phyloP scores from a whole-genome alignment of 129 eudicot species.

The Tanacetum coccineum region DNA sequence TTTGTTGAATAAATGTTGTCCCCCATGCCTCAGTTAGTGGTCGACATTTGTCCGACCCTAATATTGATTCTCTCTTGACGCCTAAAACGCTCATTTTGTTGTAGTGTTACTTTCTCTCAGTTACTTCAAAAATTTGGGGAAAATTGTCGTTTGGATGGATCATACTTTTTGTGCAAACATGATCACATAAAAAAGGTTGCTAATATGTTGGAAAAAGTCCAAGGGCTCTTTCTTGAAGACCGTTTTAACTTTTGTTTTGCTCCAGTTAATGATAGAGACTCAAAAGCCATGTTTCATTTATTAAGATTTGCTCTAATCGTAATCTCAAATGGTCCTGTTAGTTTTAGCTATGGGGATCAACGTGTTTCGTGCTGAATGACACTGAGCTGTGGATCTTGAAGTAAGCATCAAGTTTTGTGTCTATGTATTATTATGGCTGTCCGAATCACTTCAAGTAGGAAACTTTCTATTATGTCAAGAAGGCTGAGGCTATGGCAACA shows the following conservation, averaged over 20 bases:
- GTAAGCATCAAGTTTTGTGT: conserved; percentile 91
- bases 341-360: conserved; percentile 92
- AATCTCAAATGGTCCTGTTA: conserved; percentile 66
- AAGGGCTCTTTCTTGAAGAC: conserved; percentile 77
- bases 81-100: no score
- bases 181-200: conserved; percentile 72
- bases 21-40: no score
- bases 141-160: conserved; percentile 77
- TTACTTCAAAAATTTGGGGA: conserved; percentile 65
- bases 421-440: conserved; percentile 94
- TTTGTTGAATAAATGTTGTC: no score
- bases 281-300: conserved; percentile 98
- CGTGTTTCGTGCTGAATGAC: conserved; percentile 72
- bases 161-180: conserved; percentile 72
- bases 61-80: no score
- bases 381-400: conserved; percentile 93
- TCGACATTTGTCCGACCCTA: no score
- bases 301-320: conserved; percentile 75
- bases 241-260: conserved; percentile 96
- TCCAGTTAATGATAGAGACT: conserved; percentile 89
- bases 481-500: conserved; percentile 85
- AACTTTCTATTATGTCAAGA: conserved; percentile 64
- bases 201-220: conserved; percentile 85
- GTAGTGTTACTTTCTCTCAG: conserved; percentile 53
- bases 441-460: conserved; percentile 88